These are phyloP conservation scores for Acanthamoeba sp. DNA, from an alignment of 208 protist species.

Conservation along the genomic window DNA sequence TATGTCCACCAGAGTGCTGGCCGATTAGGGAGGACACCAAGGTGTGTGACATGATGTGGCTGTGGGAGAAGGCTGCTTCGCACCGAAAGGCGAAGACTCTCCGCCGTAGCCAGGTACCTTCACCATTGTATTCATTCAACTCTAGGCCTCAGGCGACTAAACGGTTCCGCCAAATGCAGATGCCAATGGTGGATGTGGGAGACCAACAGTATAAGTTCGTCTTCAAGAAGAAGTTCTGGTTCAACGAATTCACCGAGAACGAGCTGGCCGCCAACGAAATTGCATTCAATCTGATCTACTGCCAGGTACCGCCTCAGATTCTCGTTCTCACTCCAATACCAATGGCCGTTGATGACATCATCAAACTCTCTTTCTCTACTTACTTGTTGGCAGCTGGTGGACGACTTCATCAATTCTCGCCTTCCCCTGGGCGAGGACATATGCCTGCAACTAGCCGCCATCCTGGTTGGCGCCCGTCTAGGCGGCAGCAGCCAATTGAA, in stretches of 20 bases:
- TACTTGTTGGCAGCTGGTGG: conserved; percentile 24
- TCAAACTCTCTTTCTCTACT: not conserved
- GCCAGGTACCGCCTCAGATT: not conserved
- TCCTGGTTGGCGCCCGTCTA: conserved; percentile 24
- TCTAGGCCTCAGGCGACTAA: no score
- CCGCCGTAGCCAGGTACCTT: not conserved
- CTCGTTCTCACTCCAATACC: no score
- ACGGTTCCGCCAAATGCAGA: not conserved
- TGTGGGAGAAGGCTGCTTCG: not conserved
- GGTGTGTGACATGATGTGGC: conserved; percentile 52
- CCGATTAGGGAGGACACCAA: conserved; percentile 38
- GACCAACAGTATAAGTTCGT: conserved; percentile 15
- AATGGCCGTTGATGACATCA: no score
- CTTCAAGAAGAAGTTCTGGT: conserved; percentile 73
- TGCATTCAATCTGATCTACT: conserved; percentile 48
- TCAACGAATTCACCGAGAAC: conserved; percentile 54
- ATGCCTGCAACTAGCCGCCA: conserved; percentile 26
- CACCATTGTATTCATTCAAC: not conserved
- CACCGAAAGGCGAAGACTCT: not conserved
- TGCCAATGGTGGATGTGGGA: not conserved
- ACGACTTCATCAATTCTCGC: conserved; percentile 64
- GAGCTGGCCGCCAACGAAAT: conserved; percentile 25
- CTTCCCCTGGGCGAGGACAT: conserved; percentile 10
- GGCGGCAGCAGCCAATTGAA: conserved; percentile 29
- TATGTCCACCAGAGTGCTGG: not conserved